Evolutionary conservation across 2,329 filamentous ascomycete genomes (phyloP).

Genomic region (Aureobasidium sp.): DNA sequence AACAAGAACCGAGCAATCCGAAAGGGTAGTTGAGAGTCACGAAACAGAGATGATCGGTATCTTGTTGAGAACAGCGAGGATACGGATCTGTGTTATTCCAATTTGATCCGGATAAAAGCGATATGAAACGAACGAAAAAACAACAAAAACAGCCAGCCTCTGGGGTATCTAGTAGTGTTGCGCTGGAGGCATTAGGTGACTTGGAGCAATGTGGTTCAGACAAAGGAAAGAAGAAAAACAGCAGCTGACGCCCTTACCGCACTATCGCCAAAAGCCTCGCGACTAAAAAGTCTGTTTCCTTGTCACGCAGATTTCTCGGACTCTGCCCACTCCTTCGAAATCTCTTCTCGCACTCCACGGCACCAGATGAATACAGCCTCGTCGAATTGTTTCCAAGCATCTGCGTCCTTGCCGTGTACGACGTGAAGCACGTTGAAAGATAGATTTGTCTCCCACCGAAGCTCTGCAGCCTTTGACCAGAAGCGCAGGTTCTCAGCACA

Average conservation of each 20-base stretch:
- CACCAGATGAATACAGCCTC: conserved; percentile 77
- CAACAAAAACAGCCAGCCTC: neutral
- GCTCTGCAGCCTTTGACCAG: conserved; percentile 92
- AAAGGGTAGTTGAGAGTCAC: neutral
- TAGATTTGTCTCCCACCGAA: conserved; percentile 82
- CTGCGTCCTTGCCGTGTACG: conserved; percentile 61
- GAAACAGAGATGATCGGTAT: neutral
- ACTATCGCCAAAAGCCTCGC: neutral
- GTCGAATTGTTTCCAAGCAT: conserved; percentile 76
- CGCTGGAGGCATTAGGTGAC: conserved; percentile 10
- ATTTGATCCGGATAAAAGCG: neutral
- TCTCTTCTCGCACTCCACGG: conserved; percentile 69
- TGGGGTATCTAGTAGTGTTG: conserved; percentile 6
- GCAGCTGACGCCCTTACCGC: neutral
- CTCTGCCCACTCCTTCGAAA: conserved; percentile 59
- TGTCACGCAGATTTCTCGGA: neutral
- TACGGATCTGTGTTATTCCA: neutral
- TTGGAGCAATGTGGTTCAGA: neutral
- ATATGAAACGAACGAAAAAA: neutral
- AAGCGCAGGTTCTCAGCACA: conserved; percentile 88
- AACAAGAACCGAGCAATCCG: neutral
- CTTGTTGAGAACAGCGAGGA: too few species aligned
- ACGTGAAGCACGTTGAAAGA: conserved; percentile 78
- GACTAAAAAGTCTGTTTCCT: neutral
- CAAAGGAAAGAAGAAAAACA: neutral